Evolutionary conservation across 1,284 basidiomycete genomes (phyloP).

Genomic region (Neonothopanus nambi): DNA sequence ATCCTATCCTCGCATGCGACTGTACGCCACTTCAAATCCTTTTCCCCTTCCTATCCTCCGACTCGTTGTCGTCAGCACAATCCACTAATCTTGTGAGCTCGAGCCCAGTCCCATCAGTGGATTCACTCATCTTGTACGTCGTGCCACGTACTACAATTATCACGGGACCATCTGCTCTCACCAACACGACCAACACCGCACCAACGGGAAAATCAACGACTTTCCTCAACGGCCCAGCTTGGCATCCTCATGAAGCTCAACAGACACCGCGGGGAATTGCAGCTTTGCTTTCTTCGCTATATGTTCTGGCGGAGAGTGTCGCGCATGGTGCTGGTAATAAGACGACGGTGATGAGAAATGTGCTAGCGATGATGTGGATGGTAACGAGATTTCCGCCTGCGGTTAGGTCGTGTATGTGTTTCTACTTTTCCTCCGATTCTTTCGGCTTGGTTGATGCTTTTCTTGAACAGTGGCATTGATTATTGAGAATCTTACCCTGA

Average conservation of each 20-base stretch:
- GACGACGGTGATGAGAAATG: slow-evolving; percentile 17
- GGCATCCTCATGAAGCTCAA: slow-evolving; percentile 23
- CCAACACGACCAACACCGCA: background rate
- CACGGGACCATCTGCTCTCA: background rate
- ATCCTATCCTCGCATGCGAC: slow-evolving; percentile 24
- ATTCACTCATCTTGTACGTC: slow-evolving; percentile 15
- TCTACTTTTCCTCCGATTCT: background rate
- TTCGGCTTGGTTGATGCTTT: background rate
- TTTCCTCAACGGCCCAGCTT: slow-evolving; percentile 21
- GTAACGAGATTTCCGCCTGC: slow-evolving; percentile 28
- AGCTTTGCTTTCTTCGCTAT: slow-evolving; percentile 26
- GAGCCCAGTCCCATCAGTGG: background rate
- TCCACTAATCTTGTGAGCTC: no score
- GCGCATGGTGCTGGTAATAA: slow-evolving; percentile 15
- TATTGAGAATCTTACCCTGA: slow-evolving; percentile 22
- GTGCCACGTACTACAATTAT: slow-evolving; percentile 11
- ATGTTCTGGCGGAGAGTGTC: slow-evolving; percentile 21
- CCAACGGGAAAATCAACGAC: slow-evolving; percentile 14
- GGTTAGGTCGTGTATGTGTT: slow-evolving; percentile 23
- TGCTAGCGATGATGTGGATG: slow-evolving; percentile 23
- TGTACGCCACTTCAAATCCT: slow-evolving; percentile 22
- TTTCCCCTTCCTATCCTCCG: slow-evolving; percentile 5
- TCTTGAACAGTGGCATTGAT: slow-evolving; percentile 22
- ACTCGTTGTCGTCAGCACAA: background rate
- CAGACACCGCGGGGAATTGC: slow-evolving; percentile 28